Conservation (phyloP, 768 basidiomycete species). For the Rhodotorula sphaerocarpa region DNA sequence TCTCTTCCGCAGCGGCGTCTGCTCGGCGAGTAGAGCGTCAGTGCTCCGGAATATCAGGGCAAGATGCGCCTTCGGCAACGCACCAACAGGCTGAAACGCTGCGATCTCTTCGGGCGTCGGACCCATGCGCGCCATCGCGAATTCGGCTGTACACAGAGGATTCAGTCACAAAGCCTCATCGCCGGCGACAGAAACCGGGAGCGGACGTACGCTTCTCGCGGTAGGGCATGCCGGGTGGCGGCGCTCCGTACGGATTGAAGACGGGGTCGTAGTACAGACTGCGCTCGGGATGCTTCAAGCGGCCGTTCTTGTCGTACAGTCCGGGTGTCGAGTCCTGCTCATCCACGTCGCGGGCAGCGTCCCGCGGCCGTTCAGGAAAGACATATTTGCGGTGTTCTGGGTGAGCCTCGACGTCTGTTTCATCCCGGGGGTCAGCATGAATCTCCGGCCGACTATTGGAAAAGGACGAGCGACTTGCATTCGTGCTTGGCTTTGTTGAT, state of each 20-base stretch:
- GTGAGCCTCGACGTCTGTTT: slow-evolving; percentile 62
- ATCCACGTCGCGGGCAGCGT: slow-evolving; percentile 47
- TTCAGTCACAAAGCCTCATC: too few species aligned
- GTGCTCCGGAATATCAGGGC: background rate
- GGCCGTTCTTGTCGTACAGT: slow-evolving; percentile 41
- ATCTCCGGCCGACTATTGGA: background rate
- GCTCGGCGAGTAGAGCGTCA: slow-evolving; percentile 48
- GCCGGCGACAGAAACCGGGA: background rate
- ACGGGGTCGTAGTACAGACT: slow-evolving; percentile 87
- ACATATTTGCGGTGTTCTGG: slow-evolving; percentile 84
- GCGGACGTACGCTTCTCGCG: slow-evolving; percentile 51
- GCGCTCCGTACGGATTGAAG: slow-evolving; percentile 86
- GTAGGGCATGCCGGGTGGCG: slow-evolving; percentile 97
- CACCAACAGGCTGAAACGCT: slow-evolving; percentile 16
- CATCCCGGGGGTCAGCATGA: background rate
- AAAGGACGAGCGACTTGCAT: slow-evolving; percentile 46
- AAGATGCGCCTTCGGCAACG: background rate
- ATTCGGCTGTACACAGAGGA: slow-evolving; percentile 11
- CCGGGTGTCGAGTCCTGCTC: slow-evolving; percentile 24
- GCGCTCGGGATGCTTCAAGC: slow-evolving; percentile 45
- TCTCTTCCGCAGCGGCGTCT: slow-evolving; percentile 54
- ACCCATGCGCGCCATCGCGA: slow-evolving; percentile 8
- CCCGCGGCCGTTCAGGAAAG: slow-evolving; percentile 48
- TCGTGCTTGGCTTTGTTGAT: slow-evolving; percentile 82
- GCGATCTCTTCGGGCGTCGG: slow-evolving; percentile 25